Evolutionary conservation across 1,284 basidiomycete genomes (phyloP).

Genomic region (Pascua sp.): DNA sequence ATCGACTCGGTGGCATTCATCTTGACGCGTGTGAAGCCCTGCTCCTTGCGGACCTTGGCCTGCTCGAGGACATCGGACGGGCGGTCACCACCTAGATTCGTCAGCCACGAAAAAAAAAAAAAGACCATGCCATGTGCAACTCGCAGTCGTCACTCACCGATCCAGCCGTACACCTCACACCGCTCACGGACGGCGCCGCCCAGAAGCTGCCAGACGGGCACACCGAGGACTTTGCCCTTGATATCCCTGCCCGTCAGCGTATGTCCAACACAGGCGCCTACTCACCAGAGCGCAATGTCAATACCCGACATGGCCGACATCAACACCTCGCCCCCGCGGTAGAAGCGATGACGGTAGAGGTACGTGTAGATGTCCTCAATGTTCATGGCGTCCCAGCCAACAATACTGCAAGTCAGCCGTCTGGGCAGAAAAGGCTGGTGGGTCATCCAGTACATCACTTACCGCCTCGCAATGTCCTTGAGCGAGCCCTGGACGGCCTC

Average conservation of each 20-base stretch:
- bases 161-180: constrained; percentile 49
- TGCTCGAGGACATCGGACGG: constrained; percentile 62
- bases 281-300: constrained; percentile 56
- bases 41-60: constrained; percentile 60
- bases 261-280: constrained; percentile 34
- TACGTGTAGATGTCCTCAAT: constrained; percentile 61
- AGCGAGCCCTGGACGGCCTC: constrained; percentile 72
- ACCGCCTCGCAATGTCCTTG: constrained; percentile 60
- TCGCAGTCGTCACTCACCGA: constrained; percentile 2
- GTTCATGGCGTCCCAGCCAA: constrained; percentile 63
- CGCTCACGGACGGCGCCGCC: constrained; percentile 62
- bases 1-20: constrained; percentile 59
- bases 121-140: no score
- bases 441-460: constrained; percentile 2
- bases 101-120: no score
- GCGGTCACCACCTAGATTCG: constrained; percentile 55
- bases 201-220: constrained; percentile 69
- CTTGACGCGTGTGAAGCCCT: constrained; percentile 69
- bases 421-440: neutral
- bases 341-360: constrained; percentile 65
- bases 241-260: constrained; percentile 57
- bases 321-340: constrained; percentile 66
- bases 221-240: constrained; percentile 71
- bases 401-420: constrained; percentile 22
- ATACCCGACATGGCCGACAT: constrained; percentile 59